Evolutionary conservation across 106 monocot genomes (phyloP).

Genomic region (Chionographis japonica): DNA sequence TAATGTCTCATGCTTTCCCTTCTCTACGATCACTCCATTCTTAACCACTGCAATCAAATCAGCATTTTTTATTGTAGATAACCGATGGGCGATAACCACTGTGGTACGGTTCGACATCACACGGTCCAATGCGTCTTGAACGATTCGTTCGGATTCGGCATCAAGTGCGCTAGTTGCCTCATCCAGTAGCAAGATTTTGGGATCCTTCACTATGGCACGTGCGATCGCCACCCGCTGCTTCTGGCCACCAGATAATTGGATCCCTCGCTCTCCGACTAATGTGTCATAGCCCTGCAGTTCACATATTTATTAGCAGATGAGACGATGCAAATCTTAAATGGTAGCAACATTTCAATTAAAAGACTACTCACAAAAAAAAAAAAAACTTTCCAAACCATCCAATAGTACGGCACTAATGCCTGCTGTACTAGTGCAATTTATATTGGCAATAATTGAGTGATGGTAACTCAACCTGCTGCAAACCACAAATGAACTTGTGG

Average conservation of each 20-base stretch:
- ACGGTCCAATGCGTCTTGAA: constrained; percentile 41
- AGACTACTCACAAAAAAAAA: too few species aligned
- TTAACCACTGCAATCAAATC: constrained; percentile 38
- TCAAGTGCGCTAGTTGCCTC: constrained; percentile 58
- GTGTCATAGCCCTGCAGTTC: constrained; percentile 40
- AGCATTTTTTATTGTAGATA: constrained; percentile 39
- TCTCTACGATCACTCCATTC: constrained; percentile 43
- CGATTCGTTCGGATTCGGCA: constrained; percentile 43
- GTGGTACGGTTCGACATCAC: constrained; percentile 47
- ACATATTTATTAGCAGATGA: too few species aligned
- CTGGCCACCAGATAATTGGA: constrained; percentile 45
- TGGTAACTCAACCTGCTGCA: constrained; percentile 2
- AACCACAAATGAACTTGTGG: constrained; percentile 16
- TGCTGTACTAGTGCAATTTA: too few species aligned
- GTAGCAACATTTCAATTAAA: too few species aligned
- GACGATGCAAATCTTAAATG: too few species aligned
- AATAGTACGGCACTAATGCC: too few species aligned
- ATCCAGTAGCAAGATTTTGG: constrained; percentile 39
- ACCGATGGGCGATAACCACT: constrained; percentile 32
- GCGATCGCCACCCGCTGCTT: constrained; percentile 50
- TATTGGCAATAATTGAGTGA: neutral
- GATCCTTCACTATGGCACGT: constrained; percentile 43
- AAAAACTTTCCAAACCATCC: too few species aligned
- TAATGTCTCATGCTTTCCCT: constrained; percentile 43
- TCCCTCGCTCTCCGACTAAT: constrained; percentile 41